Evolutionary conservation across 2,329 filamentous ascomycete genomes (phyloP).

Genomic region (Periglandula ipomoeae): DNA sequence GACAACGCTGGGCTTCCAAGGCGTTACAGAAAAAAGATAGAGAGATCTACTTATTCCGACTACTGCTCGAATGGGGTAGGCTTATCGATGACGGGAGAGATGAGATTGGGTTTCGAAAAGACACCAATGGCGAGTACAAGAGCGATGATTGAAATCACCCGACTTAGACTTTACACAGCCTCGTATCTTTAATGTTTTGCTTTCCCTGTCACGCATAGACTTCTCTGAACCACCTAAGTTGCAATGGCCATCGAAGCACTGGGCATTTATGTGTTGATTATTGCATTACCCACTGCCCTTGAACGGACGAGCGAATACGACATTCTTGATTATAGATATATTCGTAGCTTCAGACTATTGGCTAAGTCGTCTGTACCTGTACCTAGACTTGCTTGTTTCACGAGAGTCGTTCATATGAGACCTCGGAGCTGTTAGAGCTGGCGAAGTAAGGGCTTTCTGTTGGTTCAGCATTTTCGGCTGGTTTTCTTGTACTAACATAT

Average conservation of each 20-base stretch:
- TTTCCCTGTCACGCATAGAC: no score
- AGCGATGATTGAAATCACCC: conserved; percentile 20
- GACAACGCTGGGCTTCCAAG: conserved; percentile 53
- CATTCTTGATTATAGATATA: no score
- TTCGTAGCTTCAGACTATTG: no score
- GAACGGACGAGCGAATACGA: no score
- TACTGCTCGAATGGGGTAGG: conserved; percentile 70
- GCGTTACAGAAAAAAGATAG: conserved; percentile 63
- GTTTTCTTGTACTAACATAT: not conserved
- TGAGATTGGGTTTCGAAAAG: conserved; percentile 28
- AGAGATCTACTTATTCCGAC: conserved; percentile 70
- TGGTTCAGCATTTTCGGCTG: no score
- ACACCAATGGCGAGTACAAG: conserved; percentile 19
- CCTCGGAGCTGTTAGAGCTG: no score
- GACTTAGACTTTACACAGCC: not conserved
- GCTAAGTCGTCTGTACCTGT: not conserved
- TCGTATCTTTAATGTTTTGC: not conserved
- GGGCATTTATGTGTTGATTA: no score
- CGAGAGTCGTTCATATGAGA: no score
- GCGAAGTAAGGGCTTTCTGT: no score
- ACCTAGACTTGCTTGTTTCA: not conserved
- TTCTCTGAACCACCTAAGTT: no score
- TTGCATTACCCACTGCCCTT: no score
- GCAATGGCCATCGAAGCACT: no score
- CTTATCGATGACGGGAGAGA: conserved; percentile 53